Evolutionary conservation across 1,284 basidiomycete species (phyloP).

Genomic region (Coniophora puteana): DNA sequence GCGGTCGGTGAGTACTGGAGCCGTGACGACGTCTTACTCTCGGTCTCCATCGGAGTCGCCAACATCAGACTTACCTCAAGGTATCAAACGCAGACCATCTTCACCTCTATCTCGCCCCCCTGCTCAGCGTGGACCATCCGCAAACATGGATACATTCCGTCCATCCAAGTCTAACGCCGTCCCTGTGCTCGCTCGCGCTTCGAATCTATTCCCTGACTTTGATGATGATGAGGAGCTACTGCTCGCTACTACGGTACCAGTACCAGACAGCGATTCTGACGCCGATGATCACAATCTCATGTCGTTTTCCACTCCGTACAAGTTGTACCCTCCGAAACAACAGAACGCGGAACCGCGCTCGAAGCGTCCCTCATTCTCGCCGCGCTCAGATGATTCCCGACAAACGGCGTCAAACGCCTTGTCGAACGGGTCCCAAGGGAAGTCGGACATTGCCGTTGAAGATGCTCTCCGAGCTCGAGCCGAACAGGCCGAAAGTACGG

Average conservation of each 20-base stretch:
- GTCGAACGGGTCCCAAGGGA: slow-evolving; percentile 48
- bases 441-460: slow-evolving; percentile 55
- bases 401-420: slow-evolving; percentile 49
- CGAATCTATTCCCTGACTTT: slow-evolving; percentile 35
- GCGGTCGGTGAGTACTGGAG: slow-evolving; percentile 34
- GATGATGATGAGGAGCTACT: slow-evolving; percentile 61
- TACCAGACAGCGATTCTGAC: slow-evolving; percentile 72
- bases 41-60: slow-evolving; percentile 45
- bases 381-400: slow-evolving; percentile 49
- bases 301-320: slow-evolving; percentile 69
- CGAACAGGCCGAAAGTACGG: slow-evolving; percentile 86
- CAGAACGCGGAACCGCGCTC: slow-evolving; percentile 18
- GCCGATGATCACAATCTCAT: slow-evolving; percentile 56
- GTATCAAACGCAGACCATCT: slow-evolving; percentile 44
- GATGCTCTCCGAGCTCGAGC: slow-evolving; percentile 82
- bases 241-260: slow-evolving; percentile 63
- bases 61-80: slow-evolving; percentile 35
- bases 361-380: slow-evolving; percentile 43
- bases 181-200: slow-evolving; percentile 32
- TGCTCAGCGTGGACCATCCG: slow-evolving; percentile 37
- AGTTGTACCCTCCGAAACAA: slow-evolving; percentile 38
- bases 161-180: slow-evolving; percentile 42
- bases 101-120: slow-evolving; percentile 46
- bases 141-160: too few relatives aligned
- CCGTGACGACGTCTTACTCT: slow-evolving; percentile 32